Base-by-base conservation (phyloP, 2,329 filamentous ascomycete species). In the Capronia americana region DNA sequence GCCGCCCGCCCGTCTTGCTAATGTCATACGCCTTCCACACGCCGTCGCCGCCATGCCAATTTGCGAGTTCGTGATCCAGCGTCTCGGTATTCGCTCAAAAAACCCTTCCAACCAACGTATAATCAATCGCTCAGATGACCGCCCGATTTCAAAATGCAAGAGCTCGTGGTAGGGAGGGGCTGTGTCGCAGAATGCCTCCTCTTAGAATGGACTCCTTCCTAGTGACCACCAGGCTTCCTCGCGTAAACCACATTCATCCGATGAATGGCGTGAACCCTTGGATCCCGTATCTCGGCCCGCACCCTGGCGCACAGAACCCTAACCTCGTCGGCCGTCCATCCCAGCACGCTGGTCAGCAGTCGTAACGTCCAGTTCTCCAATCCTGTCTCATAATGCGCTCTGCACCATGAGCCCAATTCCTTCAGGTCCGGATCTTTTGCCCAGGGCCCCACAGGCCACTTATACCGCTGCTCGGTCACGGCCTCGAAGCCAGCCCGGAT, bases 361-460 rank as follows among this genome's bases (percentile, higher is more conserved):
- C 73, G 69, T 70, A 77, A 73, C 11, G 72, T 72, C 75, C 75
- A 77, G 23, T 75, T 75, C 56, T 76, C 74, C 54, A 76, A 68
- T 1, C 75, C 74, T 14, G 71, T 68, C 57, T 77, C 74, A 59
- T 72, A 73, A 38, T 74, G 74, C 8, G 72, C 55, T 11, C 70
- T 60, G 14, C 72, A 70, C 71, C 73, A 75, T 26, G 67, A 64
- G 4, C 76, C 76, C n/a, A 77, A 61, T 26, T 74, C 68, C 61
- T 74, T 76, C 59, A 75, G 61, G 28, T 44, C 63, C n/a, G 68
- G 69, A 56, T 75, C 73, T 38, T 64, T 71, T 12, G 73, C 64
- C 76, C 76, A 77, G 11, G 71, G 69, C 7, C 75, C 75, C 14
- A 76, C 68, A 2, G 75, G 76, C 61, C 75, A 67, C 51, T 75